phyloP scores from a whole-genome alignment of 208 protist species.

The Crithidia acanthocephali region DNA sequence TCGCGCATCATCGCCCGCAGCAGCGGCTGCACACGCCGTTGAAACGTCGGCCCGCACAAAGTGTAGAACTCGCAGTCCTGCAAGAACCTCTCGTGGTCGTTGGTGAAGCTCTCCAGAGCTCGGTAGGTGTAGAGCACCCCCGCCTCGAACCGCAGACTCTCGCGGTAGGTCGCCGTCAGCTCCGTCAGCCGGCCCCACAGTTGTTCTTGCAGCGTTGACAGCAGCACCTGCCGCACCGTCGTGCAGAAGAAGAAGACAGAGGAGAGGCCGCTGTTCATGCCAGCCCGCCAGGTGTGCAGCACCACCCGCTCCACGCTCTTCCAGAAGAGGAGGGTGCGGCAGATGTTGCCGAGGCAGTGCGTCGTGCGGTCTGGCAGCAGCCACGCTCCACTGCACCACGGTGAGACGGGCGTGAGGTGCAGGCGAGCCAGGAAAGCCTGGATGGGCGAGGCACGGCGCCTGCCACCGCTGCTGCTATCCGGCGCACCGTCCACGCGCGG shows the following conservation, averaged over 20 bases:
- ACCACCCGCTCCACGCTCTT: conserved; percentile 64
- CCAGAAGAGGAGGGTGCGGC: conserved; percentile 75
- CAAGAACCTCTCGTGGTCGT: conserved; percentile 65
- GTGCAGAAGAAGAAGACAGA: conserved; percentile 82
- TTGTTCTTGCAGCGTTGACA: conserved; percentile 54
- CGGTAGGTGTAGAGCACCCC: conserved; percentile 61
- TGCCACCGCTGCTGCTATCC: too few relatives aligned
- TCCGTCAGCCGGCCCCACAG: conserved; percentile 64
- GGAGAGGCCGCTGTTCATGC: conserved; percentile 52
- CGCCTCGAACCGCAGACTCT: conserved; percentile 46
- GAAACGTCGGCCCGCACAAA: conserved; percentile 52
- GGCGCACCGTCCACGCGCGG: too few relatives aligned
- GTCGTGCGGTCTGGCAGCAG: conserved; percentile 36
- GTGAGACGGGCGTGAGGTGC: conserved; percentile 11
- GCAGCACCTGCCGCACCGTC: conserved; percentile 50
- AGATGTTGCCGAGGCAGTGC: conserved; percentile 39
- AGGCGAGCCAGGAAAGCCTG: conserved; percentile 31
- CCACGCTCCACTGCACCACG: conserved; percentile 38
- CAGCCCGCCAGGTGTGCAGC: conserved; percentile 55
- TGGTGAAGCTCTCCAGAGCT: conserved; percentile 59
- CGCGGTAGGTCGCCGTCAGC: conserved; percentile 43
- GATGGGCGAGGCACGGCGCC: conserved; percentile 9
- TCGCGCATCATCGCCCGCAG: conserved; percentile 63
- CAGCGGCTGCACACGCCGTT: conserved; percentile 37
- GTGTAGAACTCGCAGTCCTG: conserved; percentile 69